Percentiles rank a stretch among this genome's conserved stretches.
These are phyloP conservation scores for Pisolithus microcarpus DNA, from an alignment of 768 basidiomycete species.

Conservation along the genomic window DNA sequence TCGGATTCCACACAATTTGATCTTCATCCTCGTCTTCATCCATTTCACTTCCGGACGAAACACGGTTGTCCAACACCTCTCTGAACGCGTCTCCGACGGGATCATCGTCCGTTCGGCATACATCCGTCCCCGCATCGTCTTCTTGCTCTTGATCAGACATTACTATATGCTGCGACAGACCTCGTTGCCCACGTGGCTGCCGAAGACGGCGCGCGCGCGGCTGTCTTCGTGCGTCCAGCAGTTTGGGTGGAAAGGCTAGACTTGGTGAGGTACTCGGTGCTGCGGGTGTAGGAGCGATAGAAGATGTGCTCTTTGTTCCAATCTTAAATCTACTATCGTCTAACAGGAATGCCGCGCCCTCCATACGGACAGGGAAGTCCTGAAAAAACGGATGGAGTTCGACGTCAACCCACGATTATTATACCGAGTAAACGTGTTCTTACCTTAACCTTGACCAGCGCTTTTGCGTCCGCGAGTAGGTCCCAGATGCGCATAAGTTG, in stretches of 20 bases:
- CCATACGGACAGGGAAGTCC: slow-evolving; percentile 20
- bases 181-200: neutral
- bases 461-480: slow-evolving; percentile 63
- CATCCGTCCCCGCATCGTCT: slow-evolving; percentile 60
- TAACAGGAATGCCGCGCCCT: slow-evolving; percentile 18
- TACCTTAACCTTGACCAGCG: slow-evolving; percentile 55
- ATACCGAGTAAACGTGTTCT: slow-evolving; percentile 9
- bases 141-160: slow-evolving; percentile 27
- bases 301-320: neutral
- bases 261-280: slow-evolving; percentile 6
- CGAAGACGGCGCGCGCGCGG: neutral
- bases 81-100: slow-evolving; percentile 65
- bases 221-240: slow-evolving; percentile 2
- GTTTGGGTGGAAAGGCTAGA: neutral
- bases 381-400: slow-evolving; percentile 3
- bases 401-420: neutral
- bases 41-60: slow-evolving; percentile 20
- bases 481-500: slow-evolving; percentile 92
- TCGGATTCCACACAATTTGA: slow-evolving; percentile 73
- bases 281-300: neutral
- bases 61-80: slow-evolving; percentile 36
- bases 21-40: slow-evolving; percentile 52
- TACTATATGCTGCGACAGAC: neutral
- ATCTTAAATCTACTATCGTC: slow-evolving; percentile 3
- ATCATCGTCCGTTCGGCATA: slow-evolving; percentile 77